Conservation (phyloP, 192 early-diverging fungal species). For the Coemansia umbellata region DNA sequence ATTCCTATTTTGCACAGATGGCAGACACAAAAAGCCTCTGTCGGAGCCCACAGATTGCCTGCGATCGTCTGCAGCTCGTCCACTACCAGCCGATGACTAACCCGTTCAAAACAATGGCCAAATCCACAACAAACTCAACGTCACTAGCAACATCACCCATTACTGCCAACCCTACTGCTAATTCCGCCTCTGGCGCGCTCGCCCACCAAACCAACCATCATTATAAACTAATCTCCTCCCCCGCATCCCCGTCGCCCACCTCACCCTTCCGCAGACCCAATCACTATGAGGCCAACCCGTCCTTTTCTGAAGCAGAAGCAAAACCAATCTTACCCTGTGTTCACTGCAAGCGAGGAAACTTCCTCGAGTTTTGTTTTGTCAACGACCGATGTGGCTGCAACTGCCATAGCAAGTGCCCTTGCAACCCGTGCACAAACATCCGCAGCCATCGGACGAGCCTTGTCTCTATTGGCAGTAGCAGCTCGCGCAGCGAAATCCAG, state of each 20-base stretch:
- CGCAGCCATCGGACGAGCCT: conserved; percentile 12
- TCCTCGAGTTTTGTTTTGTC: conserved; percentile 44
- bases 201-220: not conserved
- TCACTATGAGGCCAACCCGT: no score
- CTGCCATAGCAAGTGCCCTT: conserved; percentile 38
- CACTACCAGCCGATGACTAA: conserved; percentile 26
- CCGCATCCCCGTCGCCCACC: no score
- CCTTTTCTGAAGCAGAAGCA: no score
- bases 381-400: conserved; percentile 25
- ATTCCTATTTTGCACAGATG: not conserved
- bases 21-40: conserved; percentile 2
- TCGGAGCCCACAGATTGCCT: not conserved
- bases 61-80: conserved; percentile 8
- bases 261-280: no score
- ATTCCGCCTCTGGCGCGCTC: not conserved
- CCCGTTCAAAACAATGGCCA: conserved; percentile 36
- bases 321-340: no score
- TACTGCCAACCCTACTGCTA: not conserved
- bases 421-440: conserved; percentile 41
- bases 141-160: not conserved
- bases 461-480: not conserved
- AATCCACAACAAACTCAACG: no score
- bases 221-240: no score
- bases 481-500: not conserved
- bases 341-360: conserved; percentile 41